Percentiles rank a stretch among this genome's conserved stretches.
phyloP scores from a whole-genome alignment of 148 eudicot genomes.

The Rhododendron ferrugineum region DNA sequence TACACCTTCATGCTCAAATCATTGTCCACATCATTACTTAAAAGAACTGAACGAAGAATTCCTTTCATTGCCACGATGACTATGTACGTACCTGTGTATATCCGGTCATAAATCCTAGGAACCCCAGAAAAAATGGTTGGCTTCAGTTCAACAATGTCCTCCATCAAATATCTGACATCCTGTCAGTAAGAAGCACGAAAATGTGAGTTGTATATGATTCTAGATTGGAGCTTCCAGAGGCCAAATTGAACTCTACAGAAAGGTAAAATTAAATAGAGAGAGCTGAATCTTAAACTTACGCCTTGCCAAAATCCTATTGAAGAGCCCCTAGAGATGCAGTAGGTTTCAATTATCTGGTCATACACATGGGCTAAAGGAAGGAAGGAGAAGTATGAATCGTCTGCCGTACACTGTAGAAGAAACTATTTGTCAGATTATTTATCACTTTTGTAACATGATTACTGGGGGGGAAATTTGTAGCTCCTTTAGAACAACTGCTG shows the following conservation, averaged over 20 bases:
- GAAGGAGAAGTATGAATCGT: conserved; percentile 83
- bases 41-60: neutral
- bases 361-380: conserved; percentile 95
- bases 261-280: neutral
- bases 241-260: neutral
- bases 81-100: conserved; percentile 66
- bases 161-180: conserved; percentile 81
- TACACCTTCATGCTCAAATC: conserved; percentile 47
- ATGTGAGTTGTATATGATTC: neutral
- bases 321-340: conserved; percentile 62
- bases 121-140: conserved; percentile 92
- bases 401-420: conserved; percentile 45
- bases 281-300: conserved; percentile 36
- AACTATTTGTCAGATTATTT: neutral
- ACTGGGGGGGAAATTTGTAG: neutral
- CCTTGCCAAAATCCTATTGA: conserved; percentile 98
- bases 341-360: conserved; percentile 82
- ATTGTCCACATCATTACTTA: neutral
- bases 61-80: neutral
- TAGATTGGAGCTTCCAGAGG: neutral
- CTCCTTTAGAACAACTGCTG: neutral
- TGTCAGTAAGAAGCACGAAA: conserved; percentile 22
- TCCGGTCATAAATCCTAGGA: conserved; percentile 88
- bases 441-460: neutral
- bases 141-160: conserved; percentile 70